Base-by-base conservation (phyloP, 2,329 filamentous ascomycete genomes). In the Fusarium verticillioides region DNA sequence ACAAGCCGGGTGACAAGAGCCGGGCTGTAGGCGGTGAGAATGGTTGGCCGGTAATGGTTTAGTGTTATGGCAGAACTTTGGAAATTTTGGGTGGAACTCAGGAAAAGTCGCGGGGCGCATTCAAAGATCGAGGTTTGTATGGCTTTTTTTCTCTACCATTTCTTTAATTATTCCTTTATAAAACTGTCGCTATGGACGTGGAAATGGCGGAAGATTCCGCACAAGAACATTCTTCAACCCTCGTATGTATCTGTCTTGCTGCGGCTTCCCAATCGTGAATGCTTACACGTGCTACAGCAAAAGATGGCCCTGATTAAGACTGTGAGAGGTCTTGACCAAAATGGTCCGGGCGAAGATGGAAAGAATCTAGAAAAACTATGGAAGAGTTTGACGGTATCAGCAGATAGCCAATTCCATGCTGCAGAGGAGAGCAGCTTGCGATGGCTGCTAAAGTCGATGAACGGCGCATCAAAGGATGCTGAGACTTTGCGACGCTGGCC, bases 381-480 rank as follows among this genome's bases (percentile, higher is more conserved):
- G 88, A 81, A 79, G 11, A 79, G 82, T 10, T 80, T 90, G n/a
- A 82, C 84, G 9, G 81, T 82, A 4, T 82, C 83, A 5, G 82
- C 81, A 7, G 78, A 82, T 28, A 81, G 81, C 4, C 80, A 81
- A 40, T 88, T 88, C 50, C 87, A 85, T 69, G 87, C 87, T 5
- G 84, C 86, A 7, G 88, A 90, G 72, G 87, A 89, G 74, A 88
- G 85, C 66, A 86, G 89, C 58, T 77, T 93, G 63, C 85, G 89
- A 82, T 90, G 90, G 85, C 84, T 94, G 4, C 85, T 93, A 60
- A 90, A 91, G 75, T 86, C 86, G 60, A 90, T 90, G 88, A 86
- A 86, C 68, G 84, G 85, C 26, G 74, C 82, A 44, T 80, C 82
- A 30, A 82, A 82, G 37, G 80, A 84, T 42, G 85, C 87, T 59